Evolutionary conservation across 2,329 filamentous ascomycete genomes (phyloP), one percentile per base, ranked within the genome.

Genomic region (Fusarium anguioides): DNA sequence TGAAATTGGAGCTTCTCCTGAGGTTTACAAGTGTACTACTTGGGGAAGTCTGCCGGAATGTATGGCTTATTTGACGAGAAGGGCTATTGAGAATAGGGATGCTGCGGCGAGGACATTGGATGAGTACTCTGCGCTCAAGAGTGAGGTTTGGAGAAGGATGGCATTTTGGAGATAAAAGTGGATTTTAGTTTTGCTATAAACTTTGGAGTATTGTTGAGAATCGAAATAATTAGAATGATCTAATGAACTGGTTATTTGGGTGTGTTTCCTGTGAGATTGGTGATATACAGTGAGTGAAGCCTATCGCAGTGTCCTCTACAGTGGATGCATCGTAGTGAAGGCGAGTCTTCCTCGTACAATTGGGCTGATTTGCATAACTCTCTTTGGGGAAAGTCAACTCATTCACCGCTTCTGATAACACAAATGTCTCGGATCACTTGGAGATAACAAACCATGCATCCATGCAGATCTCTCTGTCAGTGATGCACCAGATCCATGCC

Each of bases 11-110:
- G 46, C 59, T 12, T 61, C 64, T 1, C 76, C 77, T 0, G 73
- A 76, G 18, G 79, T 80, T 3, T 80, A 75, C 66, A 81, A 81
- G 66, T 81, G 78, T 53, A 75, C 76, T 26, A 80, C 77, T 3
- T 81, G 79, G 79, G 79, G 79, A 9, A 76, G 68, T 4, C 42
- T 81, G 41, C 71, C 69, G 8, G 79, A 81, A 65, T 81, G 79
- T 48, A 67, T 81, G 60, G 76, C 72, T 11, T 81, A 80, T 57
- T 67, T 81, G 21, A 67, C 74, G 5, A 70, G 79, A 21, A 66
- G 79, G 27, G 79, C 77, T 6, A 71, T 77, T 5, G 79, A 81
- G 74, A 81, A 81, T 53, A 66, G 75, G 11, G 79, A 80, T 60
- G 78, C 78, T 11, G 77, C 76, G 6, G 72, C 71, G 2, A 66